Evolutionary conservation across 495 filamentous ascomycete genomes (phyloP).

Genomic region (Penicillium cinerascens): DNA sequence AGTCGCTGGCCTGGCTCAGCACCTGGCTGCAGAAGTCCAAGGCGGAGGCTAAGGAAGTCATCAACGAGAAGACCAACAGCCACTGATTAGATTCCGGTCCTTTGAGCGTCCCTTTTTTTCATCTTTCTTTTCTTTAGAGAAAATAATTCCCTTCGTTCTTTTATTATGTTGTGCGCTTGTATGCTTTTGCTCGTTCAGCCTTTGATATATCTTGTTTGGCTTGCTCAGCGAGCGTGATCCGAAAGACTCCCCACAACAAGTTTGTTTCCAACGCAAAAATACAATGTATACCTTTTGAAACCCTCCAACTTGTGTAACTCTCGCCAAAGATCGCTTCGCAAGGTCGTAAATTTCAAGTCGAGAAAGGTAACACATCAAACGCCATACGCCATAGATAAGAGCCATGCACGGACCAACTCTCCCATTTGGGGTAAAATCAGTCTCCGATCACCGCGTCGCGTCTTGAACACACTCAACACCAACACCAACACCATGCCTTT

Average conservation of each 20-base stretch:
- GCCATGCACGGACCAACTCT: conserved; percentile 18
- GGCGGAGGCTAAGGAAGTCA: conserved; percentile 55
- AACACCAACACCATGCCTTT: not conserved
- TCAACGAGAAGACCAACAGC: conserved; percentile 50
- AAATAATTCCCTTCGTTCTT: conserved; percentile 21
- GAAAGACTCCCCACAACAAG: not conserved
- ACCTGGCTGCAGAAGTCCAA: conserved; percentile 57
- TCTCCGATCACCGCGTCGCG: conserved; percentile 17
- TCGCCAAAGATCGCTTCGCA: no score
- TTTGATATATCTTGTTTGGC: conserved; percentile 3
- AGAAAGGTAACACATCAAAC: no score
- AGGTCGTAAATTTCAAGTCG: no score
- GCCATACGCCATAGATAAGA: no score
- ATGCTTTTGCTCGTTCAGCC: not conserved
- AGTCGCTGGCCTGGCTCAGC: conserved; percentile 58
- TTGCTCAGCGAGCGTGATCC: not conserved
- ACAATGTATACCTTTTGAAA: not conserved
- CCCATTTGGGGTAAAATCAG: conserved; percentile 19
- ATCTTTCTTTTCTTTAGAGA: conserved; percentile 19
- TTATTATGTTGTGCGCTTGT: not conserved
- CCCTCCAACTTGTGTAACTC: no score
- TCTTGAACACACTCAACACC: not conserved
- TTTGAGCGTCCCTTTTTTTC: conserved; percentile 8
- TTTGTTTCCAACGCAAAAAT: not conserved
- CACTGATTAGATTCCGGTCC: conserved; percentile 12